Evolutionary conservation across 129 eudicot genomes (phyloP).

Genomic region (Flaveria linearis): DNA sequence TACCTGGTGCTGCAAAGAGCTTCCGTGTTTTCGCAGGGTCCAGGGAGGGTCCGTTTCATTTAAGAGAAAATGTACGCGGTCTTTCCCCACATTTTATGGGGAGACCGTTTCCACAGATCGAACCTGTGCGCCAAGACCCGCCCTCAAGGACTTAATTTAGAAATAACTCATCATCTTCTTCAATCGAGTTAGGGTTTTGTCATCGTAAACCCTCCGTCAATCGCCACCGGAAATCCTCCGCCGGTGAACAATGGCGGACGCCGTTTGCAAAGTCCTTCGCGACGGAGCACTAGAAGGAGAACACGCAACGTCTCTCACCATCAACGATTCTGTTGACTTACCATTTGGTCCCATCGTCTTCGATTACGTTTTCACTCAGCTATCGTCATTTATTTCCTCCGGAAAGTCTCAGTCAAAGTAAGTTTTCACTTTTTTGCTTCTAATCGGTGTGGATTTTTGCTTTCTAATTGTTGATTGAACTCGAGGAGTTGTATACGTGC

Average conservation of each 20-base stretch:
- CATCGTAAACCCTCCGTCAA: slow-evolving; percentile 20
- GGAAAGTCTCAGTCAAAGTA: slow-evolving; percentile 76
- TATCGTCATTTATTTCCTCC: slow-evolving; percentile 59
- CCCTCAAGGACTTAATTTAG: neutral
- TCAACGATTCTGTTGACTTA: slow-evolving; percentile 58
- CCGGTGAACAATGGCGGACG: slow-evolving; percentile 62
- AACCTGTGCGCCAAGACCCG: too few relatives aligned
- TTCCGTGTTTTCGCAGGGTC: too few relatives aligned
- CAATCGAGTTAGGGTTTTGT: slow-evolving; percentile 39
- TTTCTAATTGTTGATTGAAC: neutral
- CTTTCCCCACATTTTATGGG: too few relatives aligned
- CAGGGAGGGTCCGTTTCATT: too few relatives aligned
- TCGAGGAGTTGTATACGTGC: neutral
- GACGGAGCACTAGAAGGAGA: slow-evolving; percentile 92
- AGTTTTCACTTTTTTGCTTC: neutral
- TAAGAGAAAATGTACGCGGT: too few relatives aligned
- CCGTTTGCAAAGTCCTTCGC: slow-evolving; percentile 76
- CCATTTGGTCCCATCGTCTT: slow-evolving; percentile 68
- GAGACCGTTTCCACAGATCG: too few relatives aligned
- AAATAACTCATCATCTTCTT: neutral
- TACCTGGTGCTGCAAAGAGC: too few relatives aligned
- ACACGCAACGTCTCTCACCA: slow-evolving; percentile 88
- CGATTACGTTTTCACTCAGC: slow-evolving; percentile 73
- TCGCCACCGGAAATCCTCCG: neutral
- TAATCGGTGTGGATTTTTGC: neutral